Evolutionary conservation across 441 rosid genomes (phyloP), one percentile per base, ranked within the genome.

Genomic region (Erodium chrysanthum): DNA sequence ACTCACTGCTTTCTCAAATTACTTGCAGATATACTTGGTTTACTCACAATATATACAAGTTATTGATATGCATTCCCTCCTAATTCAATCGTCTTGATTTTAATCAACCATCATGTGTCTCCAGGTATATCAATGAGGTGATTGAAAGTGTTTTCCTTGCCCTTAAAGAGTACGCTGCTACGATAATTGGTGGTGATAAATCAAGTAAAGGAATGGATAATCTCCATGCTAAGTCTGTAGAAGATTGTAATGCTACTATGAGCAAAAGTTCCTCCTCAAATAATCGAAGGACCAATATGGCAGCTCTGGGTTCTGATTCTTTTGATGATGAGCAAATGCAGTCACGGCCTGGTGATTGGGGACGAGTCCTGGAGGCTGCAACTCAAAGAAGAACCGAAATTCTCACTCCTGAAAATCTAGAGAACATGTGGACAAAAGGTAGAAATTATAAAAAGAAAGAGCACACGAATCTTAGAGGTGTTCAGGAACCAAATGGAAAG

Each of bases 361-460:
- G 92, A 67, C 84, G 85, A 71, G 65, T 74, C 73, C 83, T 91
- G 64, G 96, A 91, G 83, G 95, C 85, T 0, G 96, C 91, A 8
- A 88, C 92, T 22, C 92, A 91, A 77, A 89, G 96, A 76, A 88
- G 97, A 86, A 81, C 96, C 25, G 96, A 94, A 82, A 80, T 94
- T 84, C 99, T 94, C 74, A 72, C 85, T 18, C 99, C 99, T 69
- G 96, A 94, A 81, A 94, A 94, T 84, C 97, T 94, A 67, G 99
- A 94, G 70, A 91, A 89, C 74, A 83, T 94, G 97, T 94, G 99
- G 99, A 82, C 97, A 0, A 91, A 84, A 82, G 99, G 99, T 83
- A 88, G 92, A 78, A 85, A 91, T 76, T 91, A 91, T 73, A 90
- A 85, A 79, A 87, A 71, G 83, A 89, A 84, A 76, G 96, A 91